Evolutionary conservation across 805 yeast species (phyloP), one percentile per base, ranked within the genome.

Genomic region (Metschnikowia vanudenii): DNA sequence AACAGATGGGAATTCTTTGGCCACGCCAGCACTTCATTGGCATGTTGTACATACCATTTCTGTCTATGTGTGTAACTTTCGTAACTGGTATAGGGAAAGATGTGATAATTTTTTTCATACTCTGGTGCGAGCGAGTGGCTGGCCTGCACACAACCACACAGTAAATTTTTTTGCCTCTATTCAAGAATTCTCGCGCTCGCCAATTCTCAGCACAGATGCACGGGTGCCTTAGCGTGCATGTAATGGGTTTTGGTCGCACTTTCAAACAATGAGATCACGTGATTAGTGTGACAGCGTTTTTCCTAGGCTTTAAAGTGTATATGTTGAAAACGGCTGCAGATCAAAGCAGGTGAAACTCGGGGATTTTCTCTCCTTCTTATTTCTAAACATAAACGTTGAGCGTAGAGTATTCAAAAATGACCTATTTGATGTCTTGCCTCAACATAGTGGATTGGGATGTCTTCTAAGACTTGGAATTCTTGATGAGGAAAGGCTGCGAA

Each of bases 31-130:
- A 34, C 39, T 24, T 37, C 38, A 19, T 35, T 13, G 33, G 35
- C 12, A 26, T 29, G 47, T n/a, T 41, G 37, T 42, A 55, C 58
- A 55, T 55, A 55, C 58, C 58, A 55, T 55, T 52, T 53, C 44
- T 53, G 51, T 53, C 57, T 53, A 45, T 48, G 36, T 53, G 49
- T 53, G 50, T 51, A 49, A 43, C 46, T 30, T 20, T 41, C 35
- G 20, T 19, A 44, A 43, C 41, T 37, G 35, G 26, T 29, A 24
- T 38, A 2, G 24, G 46, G 43, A 41, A 45, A 43, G 52, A 45
- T 41, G 49, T 41, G 50, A 52, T 47, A 52, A 49, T 49, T 55
- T 55, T 50, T 55, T 55, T 53, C 57, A 55, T 39, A 24, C 32
- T 24, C 33, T 44, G 47, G 52, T 45, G 50, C 46, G 46, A 44